Base-by-base conservation (phyloP, 257 asterid species). In the Jacaranda copaia region DNA sequence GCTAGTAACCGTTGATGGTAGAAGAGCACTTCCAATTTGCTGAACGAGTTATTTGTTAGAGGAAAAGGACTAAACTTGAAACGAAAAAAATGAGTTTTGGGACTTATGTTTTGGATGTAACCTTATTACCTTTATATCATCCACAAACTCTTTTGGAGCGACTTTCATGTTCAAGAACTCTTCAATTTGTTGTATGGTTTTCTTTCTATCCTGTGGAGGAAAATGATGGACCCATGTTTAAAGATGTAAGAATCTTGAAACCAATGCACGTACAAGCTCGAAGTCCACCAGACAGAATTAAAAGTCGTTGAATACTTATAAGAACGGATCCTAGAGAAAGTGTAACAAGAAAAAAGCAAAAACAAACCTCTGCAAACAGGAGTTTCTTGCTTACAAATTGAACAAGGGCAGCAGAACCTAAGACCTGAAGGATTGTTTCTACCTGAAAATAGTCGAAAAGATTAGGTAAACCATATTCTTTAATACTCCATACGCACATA, bases 1-100 rank as follows among this genome's bases (percentile, higher is more conserved):
- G 87, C 87, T 80, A 45, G 75, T 86, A 25, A 45, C 82, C 3
- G 84, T 14, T 8, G 84, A 65, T 18, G 99, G 97, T 66, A 96
- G 89, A 81, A 96, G 86, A 42, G 98, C 96, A 89, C 79, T 91
- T 80, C 98, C 98, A 2, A 96, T 93, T 90, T 90, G 82, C 98
- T 93, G 88, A 68, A 69, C 6, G 32, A 48, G 53, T 48, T 64
- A 73, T 58, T 49, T 45, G 62, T 20, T 48, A 48, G 14, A 40
- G 64, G 16, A 11, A 51, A 68, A 77, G 36, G 14, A 52, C 48
- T 55, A 56, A 16, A 20, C 40, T 42, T 48, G 36, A 35, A 38
- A 11, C 4, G 7, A 36, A 0, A 11, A 35, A 12, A 10, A 4
- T 32, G 4, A 6, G 35, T 13, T 42, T 35, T 1, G 10, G 6